Base-by-base conservation (phyloP, 768 basidiomycete species). In the Lactarius hengduanensis region DNA sequence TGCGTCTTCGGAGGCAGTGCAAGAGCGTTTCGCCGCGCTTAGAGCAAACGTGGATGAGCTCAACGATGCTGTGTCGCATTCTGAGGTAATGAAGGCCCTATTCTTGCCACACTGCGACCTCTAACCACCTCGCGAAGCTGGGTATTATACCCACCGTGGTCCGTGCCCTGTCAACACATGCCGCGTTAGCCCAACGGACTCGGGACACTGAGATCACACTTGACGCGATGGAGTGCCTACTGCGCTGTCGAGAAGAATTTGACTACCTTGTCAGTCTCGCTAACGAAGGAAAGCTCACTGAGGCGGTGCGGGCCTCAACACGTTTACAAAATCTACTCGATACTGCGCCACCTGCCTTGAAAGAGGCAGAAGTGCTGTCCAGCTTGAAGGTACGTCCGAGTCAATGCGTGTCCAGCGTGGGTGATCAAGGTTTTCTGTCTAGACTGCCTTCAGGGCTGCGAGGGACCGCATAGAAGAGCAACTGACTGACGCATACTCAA, bases 381-480 rank as follows among this genome's bases (percentile, higher is more conserved):
- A 86, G 88, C 71, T 71, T 91, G 53, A 84, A 81, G 81, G 91
- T 91, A 70, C 38, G 81, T 70, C n/a, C 57, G 54, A 47, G 54
- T 50, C n/a, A 59, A 61, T 70, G 20, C 71, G 22, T 62, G 18
- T 15, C 34, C 22, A 40, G 5, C 9, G 38, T 30, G 54, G 15
- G 36, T 28, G n/a, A 55, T 57, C 61, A 26, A 65, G 8, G 3
- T 30, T 36, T 50, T 40, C 57, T 60, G 20, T 22, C 7, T 69
- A 94, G 91, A 80, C 78, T 59, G 84, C 79, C 69, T 81, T 86
- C 65, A 81, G 80, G 66, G 81, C 84, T 10, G 74, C 82, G 30
- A 80, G 81, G 71, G 85, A 88, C 63, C 83, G 83, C 43, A 76
- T 84, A 8, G 86, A 91, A 72, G 92, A 92, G 67, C 86, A 91